Base-by-base conservation (phyloP, 306 rosid species). In the Phaseolus lunatus region DNA sequence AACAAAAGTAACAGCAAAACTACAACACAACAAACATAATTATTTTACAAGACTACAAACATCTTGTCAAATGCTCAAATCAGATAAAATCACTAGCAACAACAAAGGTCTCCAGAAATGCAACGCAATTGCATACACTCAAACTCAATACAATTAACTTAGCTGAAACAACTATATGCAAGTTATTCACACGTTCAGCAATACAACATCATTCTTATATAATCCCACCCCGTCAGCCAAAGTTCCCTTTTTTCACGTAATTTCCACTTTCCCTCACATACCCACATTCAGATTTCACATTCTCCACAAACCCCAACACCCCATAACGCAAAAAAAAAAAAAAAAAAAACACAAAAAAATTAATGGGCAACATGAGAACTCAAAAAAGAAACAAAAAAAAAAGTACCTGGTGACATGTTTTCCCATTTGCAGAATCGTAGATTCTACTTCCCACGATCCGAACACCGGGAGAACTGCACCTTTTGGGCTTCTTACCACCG, bases 371-470 rank as follows among this genome's bases (percentile, higher is more conserved):
- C 3, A 1, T 11, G 6, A 29, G 52, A 12, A 9, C 35, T 48
- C 11, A 9, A 4, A 20, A 20, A 23, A 41, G 7, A 14, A 19
- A 12, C 24, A 33, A 59, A 16, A 20, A 14, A 9, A 37, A 33
- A 59, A 5, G 5, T 26, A 82, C 97, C 90, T 92, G 98, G 56
- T 91, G 98, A 48, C 97, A 91, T 45, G 88, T 73, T 66, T 67
- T 86, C 0, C 91, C 96, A 26, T 85, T 82, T 20, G 70, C 71
- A 49, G 93, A 72, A 65, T 92, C 97, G 53, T 88, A 86, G 78
- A 84, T 71, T 77, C 90, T 82, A 76, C 67, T 86, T 19, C 81
- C 87, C 16, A 83, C 61, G 1, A 85, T 61, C 6, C 88, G 86
- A 78, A 89, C 70, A 37, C 89, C 87, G 0, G 83, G 85, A 9